Evolutionary conservation across 1,284 basidiomycete species (phyloP).

Genomic region (Coriolopsis trogii): DNA sequence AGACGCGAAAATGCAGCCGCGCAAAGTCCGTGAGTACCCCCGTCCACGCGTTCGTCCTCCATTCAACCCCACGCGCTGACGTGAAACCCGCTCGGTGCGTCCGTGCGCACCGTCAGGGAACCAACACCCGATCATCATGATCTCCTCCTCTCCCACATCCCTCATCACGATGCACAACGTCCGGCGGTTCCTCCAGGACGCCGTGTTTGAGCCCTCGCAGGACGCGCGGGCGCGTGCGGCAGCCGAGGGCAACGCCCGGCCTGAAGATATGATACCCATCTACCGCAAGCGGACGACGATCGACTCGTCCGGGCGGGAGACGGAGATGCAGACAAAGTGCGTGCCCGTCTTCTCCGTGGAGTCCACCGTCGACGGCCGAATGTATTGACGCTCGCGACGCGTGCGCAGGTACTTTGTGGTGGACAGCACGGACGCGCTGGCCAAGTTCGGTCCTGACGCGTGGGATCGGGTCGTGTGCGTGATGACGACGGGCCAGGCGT

Average conservation of each 20-base stretch:
- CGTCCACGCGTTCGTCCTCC: no score
- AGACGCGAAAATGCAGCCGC: slow-evolving; percentile 59
- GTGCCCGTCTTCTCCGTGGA: neutral
- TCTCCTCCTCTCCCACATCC: slow-evolving; percentile 93
- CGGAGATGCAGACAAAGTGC: slow-evolving; percentile 45
- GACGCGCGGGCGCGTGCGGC: slow-evolving; percentile 70
- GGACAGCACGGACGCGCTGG: slow-evolving; percentile 90
- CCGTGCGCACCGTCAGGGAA: slow-evolving; percentile 44
- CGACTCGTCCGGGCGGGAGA: slow-evolving; percentile 52
- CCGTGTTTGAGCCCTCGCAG: slow-evolving; percentile 82
- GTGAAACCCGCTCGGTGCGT: no score
- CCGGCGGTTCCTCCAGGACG: slow-evolving; percentile 89
- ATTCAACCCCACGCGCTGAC: no score
- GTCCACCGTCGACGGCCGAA: neutral
- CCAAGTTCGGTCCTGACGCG: slow-evolving; percentile 88
- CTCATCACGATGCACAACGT: slow-evolving; percentile 99
- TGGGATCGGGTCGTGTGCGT: slow-evolving; percentile 98
- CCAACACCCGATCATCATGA: slow-evolving; percentile 92
- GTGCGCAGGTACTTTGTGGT: slow-evolving; percentile 83
- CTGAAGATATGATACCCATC: slow-evolving; percentile 85
- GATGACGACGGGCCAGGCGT: slow-evolving; percentile 95
- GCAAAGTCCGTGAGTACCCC: slow-evolving; percentile 59
- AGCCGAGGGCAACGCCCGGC: slow-evolving; percentile 72
- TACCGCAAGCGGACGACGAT: slow-evolving; percentile 76
- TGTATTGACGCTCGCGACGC: no score